Base-by-base conservation (phyloP, 2,329 filamentous ascomycete species). In the Penicillium sclerotiorum region DNA sequence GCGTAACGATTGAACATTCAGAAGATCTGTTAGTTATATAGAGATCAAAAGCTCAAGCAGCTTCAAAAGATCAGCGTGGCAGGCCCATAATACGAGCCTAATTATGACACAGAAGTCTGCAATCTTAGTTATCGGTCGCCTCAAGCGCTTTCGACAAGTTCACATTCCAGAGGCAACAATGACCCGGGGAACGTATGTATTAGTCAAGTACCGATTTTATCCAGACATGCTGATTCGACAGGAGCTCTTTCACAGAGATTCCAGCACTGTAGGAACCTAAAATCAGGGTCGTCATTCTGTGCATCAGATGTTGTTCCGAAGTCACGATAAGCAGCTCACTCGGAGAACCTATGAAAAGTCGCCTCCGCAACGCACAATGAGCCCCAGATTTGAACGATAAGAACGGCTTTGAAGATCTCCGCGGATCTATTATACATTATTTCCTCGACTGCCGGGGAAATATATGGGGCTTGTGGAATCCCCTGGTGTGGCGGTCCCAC, bases 311-410 rank as follows among this genome's bases (percentile, higher is more conserved):
- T 32, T 13, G 5, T 32, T 5, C 28, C 15, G 15, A 13, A 32
- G 28, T 36, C 8, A 44, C 37, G 58, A 60, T 59, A 59, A 58
- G 53, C 21, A 18, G 21, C 21, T 33, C 1, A 39, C 30, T 23
- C 13, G 33, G 21, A 44, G 9, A 23, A 28, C 45, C 52, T 49
- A 55, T 47, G 37, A 38, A 25, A 52, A 35, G 15, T 32, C 11
- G 21, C 2, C 21, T 27, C 22, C 22, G 23, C 38, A 44, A 13
- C 2, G 11, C 15, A 37, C 28, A 5, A 21, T 22, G 8, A 23
- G 21, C 20, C 20, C 15, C n/a, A 45, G 25, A 28, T 32, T 38
- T 6, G 17, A 42, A 15, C 20, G 42, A 52, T 56, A 52, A 54
- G 48, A 22, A 12, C 6, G 36, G 21, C 33, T 17, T 23, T 37